Evolutionary conservation across 2,329 filamentous ascomycete species (phyloP).

Genomic region (Elsinoe australis): DNA sequence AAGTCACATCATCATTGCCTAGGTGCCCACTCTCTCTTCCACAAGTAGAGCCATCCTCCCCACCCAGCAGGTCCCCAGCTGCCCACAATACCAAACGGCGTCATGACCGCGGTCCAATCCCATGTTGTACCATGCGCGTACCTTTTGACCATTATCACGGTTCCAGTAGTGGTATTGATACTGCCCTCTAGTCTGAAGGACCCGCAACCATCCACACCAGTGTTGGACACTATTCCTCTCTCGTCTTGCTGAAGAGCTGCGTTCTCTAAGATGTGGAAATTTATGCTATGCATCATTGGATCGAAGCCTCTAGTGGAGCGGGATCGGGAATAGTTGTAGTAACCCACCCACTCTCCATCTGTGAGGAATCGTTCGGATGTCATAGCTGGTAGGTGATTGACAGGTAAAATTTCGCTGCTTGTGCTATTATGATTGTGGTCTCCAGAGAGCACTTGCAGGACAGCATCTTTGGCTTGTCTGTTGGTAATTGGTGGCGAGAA

Average conservation of each 20-base stretch:
- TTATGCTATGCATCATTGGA: neutral
- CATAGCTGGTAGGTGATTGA: neutral
- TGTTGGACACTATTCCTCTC: neutral
- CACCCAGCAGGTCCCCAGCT: neutral
- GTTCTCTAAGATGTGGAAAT: neutral
- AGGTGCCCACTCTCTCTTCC: conserved; percentile 13
- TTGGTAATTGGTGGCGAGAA: no score
- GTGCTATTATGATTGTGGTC: neutral
- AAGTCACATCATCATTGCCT: no score
- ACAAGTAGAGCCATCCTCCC: conserved; percentile 7
- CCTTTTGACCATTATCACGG: neutral
- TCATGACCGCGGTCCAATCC: conserved; percentile 7
- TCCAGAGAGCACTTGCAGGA: neutral
- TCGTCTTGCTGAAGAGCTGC: neutral
- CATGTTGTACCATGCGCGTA: neutral
- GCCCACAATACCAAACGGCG: conserved; percentile 1
- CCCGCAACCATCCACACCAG: neutral
- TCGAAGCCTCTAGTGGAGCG: neutral
- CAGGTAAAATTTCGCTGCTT: neutral
- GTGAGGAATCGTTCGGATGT: neutral
- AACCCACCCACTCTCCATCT: conserved; percentile 4
- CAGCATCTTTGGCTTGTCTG: no score
- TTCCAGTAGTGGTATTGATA: neutral
- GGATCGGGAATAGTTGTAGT: neutral
- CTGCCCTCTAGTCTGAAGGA: neutral